Base-by-base conservation (phyloP, 176 grass and related monocot species). In the Leersia perrieri region DNA sequence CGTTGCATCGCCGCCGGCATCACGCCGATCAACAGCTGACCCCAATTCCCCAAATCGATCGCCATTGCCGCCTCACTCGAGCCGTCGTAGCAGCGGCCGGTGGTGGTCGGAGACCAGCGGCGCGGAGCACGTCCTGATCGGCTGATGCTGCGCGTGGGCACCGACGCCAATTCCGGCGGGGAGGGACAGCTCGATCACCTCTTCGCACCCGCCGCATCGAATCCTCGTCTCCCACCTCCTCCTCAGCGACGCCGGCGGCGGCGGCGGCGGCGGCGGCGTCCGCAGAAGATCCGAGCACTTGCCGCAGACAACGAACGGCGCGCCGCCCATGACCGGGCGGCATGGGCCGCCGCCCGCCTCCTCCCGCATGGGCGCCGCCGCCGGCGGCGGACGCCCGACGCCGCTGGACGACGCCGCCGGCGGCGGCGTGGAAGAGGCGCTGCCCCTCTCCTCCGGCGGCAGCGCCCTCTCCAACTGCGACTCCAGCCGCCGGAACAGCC, bases 231-330 rank as follows among this genome's bases (percentile, higher is more conserved):
- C 6, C 16, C 29, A 23, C 7, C 49, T 15, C 16, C 44, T 81
- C 65, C 63, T 84, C 29, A 63, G 44, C 4, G 44, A 60, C 41
- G 82, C 32, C 70, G 28, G n/a, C 3, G 73, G 12, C 16, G 94
- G 89, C 35, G 44, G 51, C 41, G 82, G 36, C 70, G 28, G n/a
- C 3, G 73, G 12, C 16, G 94, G 89, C 35, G 85, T 60, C 49
- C 77, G 82, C 33, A 97, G 74, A 14, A 97, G 76, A 63, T 73
- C 36, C 8, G 39, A 72, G 84, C 91, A 97, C 33, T 36, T 31
- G 2, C 57, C 13, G 58, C 94, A 97, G 32, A 89, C 73, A 1
- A 94, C 31, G 68, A 97, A 97, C 31, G 91, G 91, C 25, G 91
- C 88, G 68, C 85, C 94, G 3, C 89, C 82, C 2, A 82, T 45